Evolutionary conservation across 2,329 filamentous ascomycete species (phyloP), one percentile per base, ranked within the genome.

Genomic region (Rutstroemia sp.): DNA sequence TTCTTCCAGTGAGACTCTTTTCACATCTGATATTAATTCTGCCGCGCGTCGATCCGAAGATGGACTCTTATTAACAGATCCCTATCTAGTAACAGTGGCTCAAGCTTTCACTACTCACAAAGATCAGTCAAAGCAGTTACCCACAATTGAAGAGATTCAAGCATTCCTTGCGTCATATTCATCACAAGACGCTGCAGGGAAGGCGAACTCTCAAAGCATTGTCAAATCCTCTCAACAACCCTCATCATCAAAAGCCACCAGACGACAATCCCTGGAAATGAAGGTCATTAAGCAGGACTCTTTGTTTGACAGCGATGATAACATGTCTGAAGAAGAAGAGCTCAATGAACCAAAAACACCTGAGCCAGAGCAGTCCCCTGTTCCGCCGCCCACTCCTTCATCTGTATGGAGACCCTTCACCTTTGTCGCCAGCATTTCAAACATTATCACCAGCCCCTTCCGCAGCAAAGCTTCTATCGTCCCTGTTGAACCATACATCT

Each of bases 21-120:
- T 34, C 25, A 49, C 18, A 49, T 4, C 52, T 25, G 49, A 48
- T 27, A 42, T 37, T 51, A 10, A 39, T n/a, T n/a, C 34, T 59
- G 18, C 51, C 10, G 27, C 50, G 23, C 18, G 19, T 44, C 50
- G n/a, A 41, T 45, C 49, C 19, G 16, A 34, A 10, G 34, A 47
- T 41, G 52, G 23, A 39, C 19, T 37, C n/a, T 18, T 51, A 55
- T 58, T 60, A 55, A 57, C 53, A 5, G 47, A 52, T 46, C 53
- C 49, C 39, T 48, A 56, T 45, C 10, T 60, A 48, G 53, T 60
- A 57, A 49, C 49, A 38, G 49, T 54, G n/a, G 23, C 34, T 19
- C 49, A 50, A n/a, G 44, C 30, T 27, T 47, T 59, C n/a, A 37
- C 19, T 54, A 30, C 42, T n/a, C 54, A 51, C 5, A 54, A 48